These are phyloP conservation scores for Trametes coccinea DNA, from an alignment of 768 basidiomycete species.

Conservation along the genomic window DNA sequence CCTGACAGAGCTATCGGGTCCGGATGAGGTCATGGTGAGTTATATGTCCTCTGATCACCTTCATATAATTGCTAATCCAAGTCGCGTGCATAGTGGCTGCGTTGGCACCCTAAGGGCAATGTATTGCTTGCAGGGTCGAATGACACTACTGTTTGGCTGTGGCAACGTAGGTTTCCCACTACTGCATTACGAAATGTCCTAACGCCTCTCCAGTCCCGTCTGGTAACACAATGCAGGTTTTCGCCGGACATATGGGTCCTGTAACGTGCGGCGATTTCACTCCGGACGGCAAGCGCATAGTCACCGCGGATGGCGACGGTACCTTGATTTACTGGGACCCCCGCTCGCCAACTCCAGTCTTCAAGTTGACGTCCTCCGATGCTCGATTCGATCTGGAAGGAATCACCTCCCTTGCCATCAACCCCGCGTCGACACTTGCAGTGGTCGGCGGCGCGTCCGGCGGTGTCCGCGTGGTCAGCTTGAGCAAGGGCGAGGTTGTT, in stretches of 20 bases:
- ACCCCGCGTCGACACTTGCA: constrained; percentile 84
- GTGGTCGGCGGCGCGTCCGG: constrained; percentile 88
- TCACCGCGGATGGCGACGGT: constrained; percentile 84
- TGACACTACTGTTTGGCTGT: constrained; percentile 94
- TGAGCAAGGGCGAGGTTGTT: constrained; percentile 84
- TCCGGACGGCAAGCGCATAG: constrained; percentile 88
- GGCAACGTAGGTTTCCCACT: constrained; percentile 71
- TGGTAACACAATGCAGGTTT: constrained; percentile 94
- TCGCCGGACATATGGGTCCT: constrained; percentile 84
- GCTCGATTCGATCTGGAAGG: constrained; percentile 79
- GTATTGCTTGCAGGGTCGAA: constrained; percentile 91
- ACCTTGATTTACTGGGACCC: constrained; percentile 91
- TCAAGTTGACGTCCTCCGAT: constrained; percentile 74
- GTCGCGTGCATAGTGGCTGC: constrained; percentile 63
- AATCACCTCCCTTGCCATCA: constrained; percentile 85
- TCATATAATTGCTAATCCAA: constrained; percentile 5
- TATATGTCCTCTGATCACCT: neutral
- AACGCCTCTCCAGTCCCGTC: constrained; percentile 71
- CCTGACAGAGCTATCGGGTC: constrained; percentile 87
- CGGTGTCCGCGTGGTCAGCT: constrained; percentile 81
- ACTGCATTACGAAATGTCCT: neutral
- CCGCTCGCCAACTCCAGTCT: constrained; percentile 69
- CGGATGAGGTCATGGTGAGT: constrained; percentile 92
- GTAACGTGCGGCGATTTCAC: constrained; percentile 90
- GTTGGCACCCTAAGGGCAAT: constrained; percentile 94